Evolutionary conservation across 23 red algal species (phyloP).

Genomic region (Gracilaria domingensis): DNA sequence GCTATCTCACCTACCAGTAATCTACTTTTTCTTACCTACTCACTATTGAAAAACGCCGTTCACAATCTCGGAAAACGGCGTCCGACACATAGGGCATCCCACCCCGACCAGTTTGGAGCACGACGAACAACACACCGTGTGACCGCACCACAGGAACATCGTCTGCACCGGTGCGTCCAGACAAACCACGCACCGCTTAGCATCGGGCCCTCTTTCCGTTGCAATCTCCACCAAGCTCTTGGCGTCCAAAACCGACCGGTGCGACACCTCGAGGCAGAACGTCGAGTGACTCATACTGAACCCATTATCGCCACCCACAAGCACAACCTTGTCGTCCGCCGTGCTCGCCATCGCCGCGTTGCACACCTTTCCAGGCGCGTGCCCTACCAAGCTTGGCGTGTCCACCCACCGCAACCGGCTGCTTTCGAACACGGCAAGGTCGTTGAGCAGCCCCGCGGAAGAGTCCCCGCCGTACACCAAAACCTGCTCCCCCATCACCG

Average conservation of each 20-base stretch:
- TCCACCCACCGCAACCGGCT: conserved; percentile 57
- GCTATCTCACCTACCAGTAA: neutral
- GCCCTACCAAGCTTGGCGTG: conserved; percentile 34
- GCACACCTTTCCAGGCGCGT: conserved; percentile 39
- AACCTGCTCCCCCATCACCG: conserved; percentile 40
- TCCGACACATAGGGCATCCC: conserved; percentile 49
- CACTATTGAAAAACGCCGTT: conserved; percentile 2
- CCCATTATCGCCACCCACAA: conserved; percentile 69
- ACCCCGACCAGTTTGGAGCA: conserved; percentile 15
- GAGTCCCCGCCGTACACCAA: conserved; percentile 68
- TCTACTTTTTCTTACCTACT: neutral
- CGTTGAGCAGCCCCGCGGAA: conserved; percentile 7
- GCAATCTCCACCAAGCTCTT: conserved; percentile 15
- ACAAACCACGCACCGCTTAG: conserved; percentile 68
- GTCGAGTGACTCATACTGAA: conserved; percentile 21
- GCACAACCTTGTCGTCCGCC: conserved; percentile 33
- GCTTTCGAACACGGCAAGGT: conserved; percentile 64
- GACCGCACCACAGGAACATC: conserved; percentile 72
- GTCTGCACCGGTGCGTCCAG: conserved; percentile 21
- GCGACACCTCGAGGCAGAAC: conserved; percentile 28
- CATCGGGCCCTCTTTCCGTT: conserved; percentile 24
- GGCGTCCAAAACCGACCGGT: conserved; percentile 42
- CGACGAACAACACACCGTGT: conserved; percentile 59
- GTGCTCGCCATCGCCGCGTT: conserved; percentile 60
- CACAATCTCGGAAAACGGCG: conserved; percentile 30